These are phyloP conservation scores for Corinectria fuckeliana DNA, from an alignment of 2,329 filamentous ascomycete genomes.

Conservation along the genomic window DNA sequence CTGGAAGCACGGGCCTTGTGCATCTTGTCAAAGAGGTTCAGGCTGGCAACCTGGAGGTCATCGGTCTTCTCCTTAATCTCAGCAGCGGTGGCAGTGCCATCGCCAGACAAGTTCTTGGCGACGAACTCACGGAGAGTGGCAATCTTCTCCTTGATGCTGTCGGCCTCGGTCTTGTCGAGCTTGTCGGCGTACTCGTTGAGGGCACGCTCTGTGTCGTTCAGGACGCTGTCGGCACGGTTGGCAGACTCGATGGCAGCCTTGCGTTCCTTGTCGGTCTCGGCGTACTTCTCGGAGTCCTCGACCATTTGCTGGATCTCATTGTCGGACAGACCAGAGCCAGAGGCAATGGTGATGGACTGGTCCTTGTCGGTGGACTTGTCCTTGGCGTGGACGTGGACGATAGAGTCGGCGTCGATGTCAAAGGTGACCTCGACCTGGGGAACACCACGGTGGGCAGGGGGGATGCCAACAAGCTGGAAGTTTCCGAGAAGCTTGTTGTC, in stretches of 20 bases:
- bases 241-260: constrained; percentile 94
- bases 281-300: constrained; percentile 95
- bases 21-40: constrained; percentile 99
- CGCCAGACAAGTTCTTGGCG: constrained; percentile 92
- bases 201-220: constrained; percentile 98
- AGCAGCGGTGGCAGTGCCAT: constrained; percentile 82
- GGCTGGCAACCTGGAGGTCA: constrained; percentile 91
- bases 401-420: constrained; percentile 97
- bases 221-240: constrained; percentile 94
- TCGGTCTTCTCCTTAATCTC: constrained; percentile 99
- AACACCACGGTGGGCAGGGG: constrained; percentile 93
- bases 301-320: constrained; percentile 97
- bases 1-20: constrained; percentile 82
- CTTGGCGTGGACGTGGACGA: constrained; percentile 97
- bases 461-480: constrained; percentile 99
- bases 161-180: constrained; percentile 95
- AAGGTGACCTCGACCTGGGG: constrained; percentile 98
- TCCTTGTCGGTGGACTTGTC: constrained; percentile 99
- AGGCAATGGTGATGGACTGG: constrained; percentile 98
- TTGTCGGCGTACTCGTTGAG: constrained; percentile 96
- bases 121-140: constrained; percentile 84
- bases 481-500: constrained; percentile 99
- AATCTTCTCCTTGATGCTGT: constrained; percentile 95
- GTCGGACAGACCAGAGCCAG: constrained; percentile 95
- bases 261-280: constrained; percentile 93